Evolutionary conservation across 257 asterid species (phyloP), one percentile per base, ranked within the genome.

Genomic region (Solanum phureja): DNA sequence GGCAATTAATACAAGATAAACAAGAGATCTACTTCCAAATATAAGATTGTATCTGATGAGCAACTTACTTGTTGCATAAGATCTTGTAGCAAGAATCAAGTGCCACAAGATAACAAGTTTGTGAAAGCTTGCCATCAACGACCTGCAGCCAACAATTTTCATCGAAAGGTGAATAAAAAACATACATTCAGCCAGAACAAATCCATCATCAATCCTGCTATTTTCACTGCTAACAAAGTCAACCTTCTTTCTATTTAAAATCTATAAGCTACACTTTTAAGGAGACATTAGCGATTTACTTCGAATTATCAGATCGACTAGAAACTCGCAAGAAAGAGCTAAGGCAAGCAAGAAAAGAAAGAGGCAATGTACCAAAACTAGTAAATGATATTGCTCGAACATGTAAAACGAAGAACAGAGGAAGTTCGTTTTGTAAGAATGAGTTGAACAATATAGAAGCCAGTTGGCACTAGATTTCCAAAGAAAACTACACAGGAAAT

Each of bases 41-140:
- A 16, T 9, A 52, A 82, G 42, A 82, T 3, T 29, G 16, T 49
- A 16, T 49, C 11, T 7, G 33, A 1, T 35, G 34, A 76, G 83
- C 35, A 85, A 87, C 91, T 90, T 94, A 97, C 99, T 96, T 97
- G 84, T 91, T 84, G 75, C 97, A 93, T 21, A 97, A 92, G 90
- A 83, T 91, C 89, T 93, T 93, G 95, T 97, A 97, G 93, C 99
- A 97, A 86, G 98, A 91, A 94, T 97, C 99, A 35, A 97, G 95
- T 27, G 98, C 99, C 98, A 95, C 92, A 88, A 97, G 98, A 92
- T 96, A 97, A 91, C 99, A 97, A 60, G 99, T 97, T 87, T 97
- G 99, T 77, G 99, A 96, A 90, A 97, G 99, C 94, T 97, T 97
- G 79, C 99, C 99, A 89, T 97, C 99, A 76, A 97, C 99, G 84